These are phyloP conservation scores for Juncus inflexus DNA, from an alignment of 176 grass and related monocot species.

Conservation along the genomic window DNA sequence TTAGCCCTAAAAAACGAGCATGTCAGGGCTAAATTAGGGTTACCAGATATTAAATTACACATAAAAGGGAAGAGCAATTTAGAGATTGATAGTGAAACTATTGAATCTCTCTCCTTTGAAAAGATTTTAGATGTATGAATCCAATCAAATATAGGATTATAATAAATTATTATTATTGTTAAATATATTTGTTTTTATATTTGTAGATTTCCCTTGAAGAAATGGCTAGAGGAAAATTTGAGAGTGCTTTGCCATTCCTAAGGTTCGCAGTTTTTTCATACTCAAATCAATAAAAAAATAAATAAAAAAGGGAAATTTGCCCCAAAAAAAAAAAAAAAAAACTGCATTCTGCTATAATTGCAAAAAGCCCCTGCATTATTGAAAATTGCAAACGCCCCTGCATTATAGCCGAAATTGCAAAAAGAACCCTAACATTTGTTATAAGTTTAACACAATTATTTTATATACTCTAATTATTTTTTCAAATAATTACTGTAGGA, in stretches of 20 bases:
- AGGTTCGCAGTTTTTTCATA: neutral
- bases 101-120: conserved; percentile 27
- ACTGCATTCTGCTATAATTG: no score
- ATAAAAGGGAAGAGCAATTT: conserved; percentile 12
- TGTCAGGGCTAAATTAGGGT: conserved; percentile 42
- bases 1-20: conserved; percentile 58
- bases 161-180: conserved; percentile 17
- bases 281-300: no score
- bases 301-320: no score
- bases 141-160: neutral
- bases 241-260: conserved; percentile 17
- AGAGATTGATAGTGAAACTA: conserved; percentile 17
- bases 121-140: conserved; percentile 34
- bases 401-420: no score
- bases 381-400: no score
- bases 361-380: no score
- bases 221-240: conserved; percentile 15
- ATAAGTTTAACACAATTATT: no score
- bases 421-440: no score
- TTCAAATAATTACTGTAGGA: no score
- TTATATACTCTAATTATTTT: no score
- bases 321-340: no score
- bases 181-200: conserved; percentile 10
- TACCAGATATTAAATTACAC: conserved; percentile 40
- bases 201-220: conserved; percentile 37